These are phyloP conservation scores for Cryoendolithus antarcticus DNA, from an alignment of 2,329 filamentous ascomycete genomes.

Conservation along the genomic window DNA sequence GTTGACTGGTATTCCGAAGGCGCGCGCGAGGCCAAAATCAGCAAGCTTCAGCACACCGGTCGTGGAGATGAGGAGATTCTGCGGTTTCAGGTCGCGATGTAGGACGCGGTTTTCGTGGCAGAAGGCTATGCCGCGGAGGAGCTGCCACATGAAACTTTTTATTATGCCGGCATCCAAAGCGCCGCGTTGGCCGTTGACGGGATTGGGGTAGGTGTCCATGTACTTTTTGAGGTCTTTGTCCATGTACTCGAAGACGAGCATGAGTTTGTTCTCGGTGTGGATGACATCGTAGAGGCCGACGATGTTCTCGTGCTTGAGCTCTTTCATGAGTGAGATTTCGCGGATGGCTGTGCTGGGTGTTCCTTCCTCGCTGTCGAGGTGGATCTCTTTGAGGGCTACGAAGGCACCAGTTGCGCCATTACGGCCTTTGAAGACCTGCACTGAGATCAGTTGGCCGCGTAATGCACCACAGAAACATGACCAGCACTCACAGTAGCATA, in stretches of 20 bases:
- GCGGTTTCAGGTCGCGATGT: conserved; percentile 89
- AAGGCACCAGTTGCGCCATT: conserved; percentile 95
- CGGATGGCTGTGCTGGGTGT: conserved; percentile 95
- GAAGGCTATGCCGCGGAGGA: conserved; percentile 89
- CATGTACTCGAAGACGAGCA: conserved; percentile 99
- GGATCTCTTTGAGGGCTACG: conserved; percentile 95
- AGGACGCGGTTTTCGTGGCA: conserved; percentile 96
- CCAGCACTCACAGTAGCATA: conserved; percentile 72
- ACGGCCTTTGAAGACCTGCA: conserved; percentile 90
- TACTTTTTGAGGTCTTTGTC: conserved; percentile 97
- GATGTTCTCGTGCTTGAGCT: conserved; percentile 97
- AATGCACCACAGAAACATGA: not conserved
- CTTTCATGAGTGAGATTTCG: conserved; percentile 98
- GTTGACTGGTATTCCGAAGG: conserved; percentile 94
- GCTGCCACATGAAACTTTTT: conserved; percentile 98
- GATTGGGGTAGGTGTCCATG: conserved; percentile 54
- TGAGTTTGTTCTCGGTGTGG: conserved; percentile 97
- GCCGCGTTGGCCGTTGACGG: conserved; percentile 69
- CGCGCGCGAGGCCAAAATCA: conserved; percentile 85
- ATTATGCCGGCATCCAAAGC: conserved; percentile 81
- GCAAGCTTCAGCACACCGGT: conserved; percentile 85
- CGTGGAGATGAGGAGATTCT: conserved; percentile 90
- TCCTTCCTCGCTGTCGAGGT: conserved; percentile 95
- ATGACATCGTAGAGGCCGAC: conserved; percentile 97
- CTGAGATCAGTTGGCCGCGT: not conserved